Evolutionary conservation across 2,329 filamentous ascomycete genomes (phyloP).

Genomic region (Fusarium buharicum): DNA sequence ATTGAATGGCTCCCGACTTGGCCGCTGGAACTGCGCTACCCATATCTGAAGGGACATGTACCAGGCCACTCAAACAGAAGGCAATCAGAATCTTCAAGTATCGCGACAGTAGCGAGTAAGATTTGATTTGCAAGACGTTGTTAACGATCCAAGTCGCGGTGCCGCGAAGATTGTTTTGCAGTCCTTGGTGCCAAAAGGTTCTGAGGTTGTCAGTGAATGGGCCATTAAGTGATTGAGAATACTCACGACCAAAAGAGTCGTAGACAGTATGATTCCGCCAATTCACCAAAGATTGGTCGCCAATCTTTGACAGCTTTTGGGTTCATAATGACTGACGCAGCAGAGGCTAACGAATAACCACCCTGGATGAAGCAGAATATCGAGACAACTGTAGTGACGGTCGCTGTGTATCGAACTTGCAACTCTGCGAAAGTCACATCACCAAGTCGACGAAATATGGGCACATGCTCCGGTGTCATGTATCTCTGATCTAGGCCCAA

Average conservation of each 20-base stretch:
- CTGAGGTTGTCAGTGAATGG: constrained; percentile 5
- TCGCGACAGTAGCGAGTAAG: constrained; percentile 15
- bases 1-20: constrained; percentile 33
- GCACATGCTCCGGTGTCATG: constrained; percentile 22
- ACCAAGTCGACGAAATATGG: constrained; percentile 27
- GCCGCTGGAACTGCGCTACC: constrained; percentile 28
- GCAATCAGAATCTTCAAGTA: constrained; percentile 36
- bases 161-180: constrained; percentile 33
- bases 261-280: constrained; percentile 29
- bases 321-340: constrained; percentile 21
- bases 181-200: constrained; percentile 38
- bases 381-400: constrained; percentile 34
- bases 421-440: constrained; percentile 22
- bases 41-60: constrained; percentile 34
- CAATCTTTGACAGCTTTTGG: constrained; percentile 31
- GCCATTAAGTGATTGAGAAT: too few species aligned
- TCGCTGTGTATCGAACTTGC: constrained; percentile 34
- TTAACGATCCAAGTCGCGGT: constrained; percentile 36
- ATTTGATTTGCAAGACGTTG: constrained; percentile 28
- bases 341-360: constrained; percentile 31
- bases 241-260: constrained; percentile 39
- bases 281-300: constrained; percentile 32
- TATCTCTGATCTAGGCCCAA: constrained; percentile 27
- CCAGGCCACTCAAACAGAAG: constrained; percentile 29
- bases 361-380: constrained; percentile 40